phyloP scores from a whole-genome alignment of 345 rosid genomes.

The Camelina hispida region DNA sequence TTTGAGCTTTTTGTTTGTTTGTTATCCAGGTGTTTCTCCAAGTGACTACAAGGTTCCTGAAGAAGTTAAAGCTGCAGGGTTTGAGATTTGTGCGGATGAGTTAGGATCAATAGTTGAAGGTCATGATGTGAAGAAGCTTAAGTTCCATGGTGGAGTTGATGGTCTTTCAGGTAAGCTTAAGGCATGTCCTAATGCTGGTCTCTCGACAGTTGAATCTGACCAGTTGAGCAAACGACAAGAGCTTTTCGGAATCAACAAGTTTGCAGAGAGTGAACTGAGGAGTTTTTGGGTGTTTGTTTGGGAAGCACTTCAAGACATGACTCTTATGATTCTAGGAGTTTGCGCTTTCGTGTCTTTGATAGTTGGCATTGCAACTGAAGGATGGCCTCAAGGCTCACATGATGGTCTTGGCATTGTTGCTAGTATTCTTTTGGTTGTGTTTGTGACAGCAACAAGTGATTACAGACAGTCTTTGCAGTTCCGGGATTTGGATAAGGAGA shows the following conservation, averaged over 20 bases:
- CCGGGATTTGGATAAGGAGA: slow-evolving; percentile 84
- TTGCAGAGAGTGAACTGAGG: slow-evolving; percentile 67
- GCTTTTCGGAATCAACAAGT: slow-evolving; percentile 77
- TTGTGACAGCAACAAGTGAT: slow-evolving; percentile 90
- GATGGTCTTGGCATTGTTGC: slow-evolving; percentile 95
- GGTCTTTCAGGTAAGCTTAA: slow-evolving; percentile 74
- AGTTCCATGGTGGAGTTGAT: slow-evolving; percentile 71
- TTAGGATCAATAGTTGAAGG: slow-evolving; percentile 86
- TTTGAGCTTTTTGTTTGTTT: background rate
- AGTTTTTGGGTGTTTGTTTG: slow-evolving; percentile 84
- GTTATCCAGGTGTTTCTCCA: slow-evolving; percentile 60
- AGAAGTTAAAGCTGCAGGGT: slow-evolving; percentile 84
- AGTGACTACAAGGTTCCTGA: slow-evolving; percentile 73
- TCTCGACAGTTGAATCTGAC: slow-evolving; percentile 43
- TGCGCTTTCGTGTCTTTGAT: slow-evolving; percentile 88
- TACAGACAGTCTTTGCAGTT: slow-evolving; percentile 93
- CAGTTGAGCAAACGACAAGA: slow-evolving; percentile 61
- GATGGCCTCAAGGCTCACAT: slow-evolving; percentile 94
- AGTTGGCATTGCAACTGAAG: slow-evolving; percentile 88
- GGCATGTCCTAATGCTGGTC: slow-evolving; percentile 63
- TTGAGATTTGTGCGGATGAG: slow-evolving; percentile 80
- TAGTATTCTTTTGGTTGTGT: slow-evolving; percentile 80
- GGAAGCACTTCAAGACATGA: slow-evolving; percentile 98
- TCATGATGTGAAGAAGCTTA: slow-evolving; percentile 76
- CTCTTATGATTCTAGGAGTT: slow-evolving; percentile 84